A percentile compares a stretch with the other conserved stretches of the same genome.
Conservation (phyloP, 306 rosid species). For the Clitoria ternatea region DNA sequence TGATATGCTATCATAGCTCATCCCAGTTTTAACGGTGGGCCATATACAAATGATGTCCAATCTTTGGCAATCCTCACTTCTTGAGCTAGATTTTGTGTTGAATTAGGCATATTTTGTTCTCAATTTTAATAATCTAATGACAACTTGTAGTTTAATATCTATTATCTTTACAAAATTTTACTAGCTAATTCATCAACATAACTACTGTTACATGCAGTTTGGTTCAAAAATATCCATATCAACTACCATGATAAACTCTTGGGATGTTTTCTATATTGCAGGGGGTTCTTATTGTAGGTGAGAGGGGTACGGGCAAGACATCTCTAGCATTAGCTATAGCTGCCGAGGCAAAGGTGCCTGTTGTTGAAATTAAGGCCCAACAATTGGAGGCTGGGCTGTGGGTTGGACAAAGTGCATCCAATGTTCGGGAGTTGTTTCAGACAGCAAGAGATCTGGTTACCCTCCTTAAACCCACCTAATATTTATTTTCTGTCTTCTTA, state of each 20-base stretch:
- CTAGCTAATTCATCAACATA: not conserved
- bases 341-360: conserved; percentile 96
- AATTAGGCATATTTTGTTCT: conserved; percentile 4
- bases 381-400: conserved; percentile 96
- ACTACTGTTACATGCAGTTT: conserved; percentile 12
- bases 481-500: conserved; percentile 8
- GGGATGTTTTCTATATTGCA: conserved; percentile 41
- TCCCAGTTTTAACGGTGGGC: not conserved
- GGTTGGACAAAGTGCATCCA: conserved; percentile 99
- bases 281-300: conserved; percentile 97
- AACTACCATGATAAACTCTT: conserved; percentile 18
- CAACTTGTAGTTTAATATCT: conserved; percentile 20
- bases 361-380: conserved; percentile 82
- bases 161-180: conserved; percentile 15
- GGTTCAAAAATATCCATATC: conserved; percentile 18
- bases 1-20: not conserved
- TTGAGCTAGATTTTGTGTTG: not conserved
- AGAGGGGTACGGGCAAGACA: conserved; percentile 98
- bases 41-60: not conserved
- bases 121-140: not conserved
- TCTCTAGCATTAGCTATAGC: conserved; percentile 96
- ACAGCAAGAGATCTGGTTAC: conserved; percentile 97
- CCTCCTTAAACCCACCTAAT: conserved; percentile 33
- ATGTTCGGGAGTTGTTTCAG: conserved; percentile 93
- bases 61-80: not conserved